phyloP scores from a whole-genome alignment of 805 yeast genomes.

The Pichia cabralensis region DNA sequence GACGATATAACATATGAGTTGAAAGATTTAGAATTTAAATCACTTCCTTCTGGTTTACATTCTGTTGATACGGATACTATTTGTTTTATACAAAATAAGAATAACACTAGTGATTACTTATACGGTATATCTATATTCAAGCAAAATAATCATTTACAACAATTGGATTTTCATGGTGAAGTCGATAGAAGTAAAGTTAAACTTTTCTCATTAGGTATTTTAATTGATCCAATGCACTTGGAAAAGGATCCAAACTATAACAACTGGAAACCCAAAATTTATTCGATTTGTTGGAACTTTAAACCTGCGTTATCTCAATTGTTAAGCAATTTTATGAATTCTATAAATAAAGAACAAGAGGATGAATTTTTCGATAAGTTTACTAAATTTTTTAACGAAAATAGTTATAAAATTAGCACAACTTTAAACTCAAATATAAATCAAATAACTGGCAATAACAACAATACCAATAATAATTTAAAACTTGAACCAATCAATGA shows the following conservation, averaged over 20 bases:
- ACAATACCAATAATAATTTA: too few species aligned
- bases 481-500: too few species aligned
- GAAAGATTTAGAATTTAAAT: slow-evolving; percentile 46
- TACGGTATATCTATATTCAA: slow-evolving; percentile 44
- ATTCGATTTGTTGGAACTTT: slow-evolving; percentile 36
- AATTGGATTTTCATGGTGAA: slow-evolving; percentile 9
- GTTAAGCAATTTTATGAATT: slow-evolving; percentile 21
- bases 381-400: background rate
- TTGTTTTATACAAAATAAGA: slow-evolving; percentile 33
- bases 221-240: slow-evolving; percentile 35
- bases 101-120: slow-evolving; percentile 16
- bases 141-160: slow-evolving; percentile 27
- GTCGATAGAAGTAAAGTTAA: slow-evolving; percentile 35
- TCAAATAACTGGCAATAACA: too few species aligned
- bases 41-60: slow-evolving; percentile 65
- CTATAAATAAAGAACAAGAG: slow-evolving; percentile 13
- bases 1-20: slow-evolving; percentile 22
- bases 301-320: slow-evolving; percentile 25
- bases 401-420: slow-evolving; percentile 5
- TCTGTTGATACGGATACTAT: slow-evolving; percentile 40
- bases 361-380: slow-evolving; percentile 5
- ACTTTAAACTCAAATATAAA: too few species aligned
- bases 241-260: slow-evolving; percentile 4
- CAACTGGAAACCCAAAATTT: slow-evolving; percentile 33
- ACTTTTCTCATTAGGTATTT: slow-evolving; percentile 57